A percentile compares a stretch with the other conserved stretches of the same genome.
Conservation (phyloP, 108 stramenopile genomes). For the Aurantiochytrium sp. region DNA sequence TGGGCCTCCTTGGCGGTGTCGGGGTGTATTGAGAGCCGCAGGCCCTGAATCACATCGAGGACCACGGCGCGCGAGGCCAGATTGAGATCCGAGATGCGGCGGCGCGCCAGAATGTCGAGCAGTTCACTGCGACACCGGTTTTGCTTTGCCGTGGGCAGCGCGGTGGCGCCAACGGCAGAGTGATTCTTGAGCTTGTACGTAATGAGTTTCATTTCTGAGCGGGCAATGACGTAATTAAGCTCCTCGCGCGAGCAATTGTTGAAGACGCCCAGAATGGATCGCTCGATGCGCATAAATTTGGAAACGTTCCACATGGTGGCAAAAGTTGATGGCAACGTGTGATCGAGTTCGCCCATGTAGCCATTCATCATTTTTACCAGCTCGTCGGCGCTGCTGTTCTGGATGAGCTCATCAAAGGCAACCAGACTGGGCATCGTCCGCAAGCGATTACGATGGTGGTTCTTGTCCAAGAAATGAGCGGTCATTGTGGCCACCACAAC, state of each 20-base stretch:
- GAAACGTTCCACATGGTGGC: not conserved
- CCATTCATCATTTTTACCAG: not conserved
- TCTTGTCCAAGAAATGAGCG: not conserved
- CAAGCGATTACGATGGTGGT: not conserved
- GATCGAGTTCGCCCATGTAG: not conserved
- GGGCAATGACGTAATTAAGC: conserved; percentile 45
- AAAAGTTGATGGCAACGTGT: not conserved
- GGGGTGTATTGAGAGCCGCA: conserved; percentile 34
- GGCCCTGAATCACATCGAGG: not conserved
- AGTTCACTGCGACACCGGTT: not conserved
- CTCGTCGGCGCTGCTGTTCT: not conserved
- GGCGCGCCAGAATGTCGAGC: not conserved
- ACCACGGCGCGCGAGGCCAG: not conserved
- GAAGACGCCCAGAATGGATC: conserved; percentile 35
- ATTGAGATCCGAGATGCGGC: not conserved
- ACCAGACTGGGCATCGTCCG: not conserved
- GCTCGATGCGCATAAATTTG: conserved; percentile 13
- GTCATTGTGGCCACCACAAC: not conserved
- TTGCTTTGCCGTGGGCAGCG: not conserved
- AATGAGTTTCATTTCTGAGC: conserved; percentile 34
- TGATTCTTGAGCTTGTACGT: conserved; percentile 57
- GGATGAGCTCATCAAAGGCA: not conserved
- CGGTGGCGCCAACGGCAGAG: not conserved
- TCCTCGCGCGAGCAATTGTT: conserved; percentile 39
- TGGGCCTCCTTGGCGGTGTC: conserved; percentile 49